Base-by-base conservation (phyloP, 768 basidiomycete genomes). In the Tulasnella sp. region DNA sequence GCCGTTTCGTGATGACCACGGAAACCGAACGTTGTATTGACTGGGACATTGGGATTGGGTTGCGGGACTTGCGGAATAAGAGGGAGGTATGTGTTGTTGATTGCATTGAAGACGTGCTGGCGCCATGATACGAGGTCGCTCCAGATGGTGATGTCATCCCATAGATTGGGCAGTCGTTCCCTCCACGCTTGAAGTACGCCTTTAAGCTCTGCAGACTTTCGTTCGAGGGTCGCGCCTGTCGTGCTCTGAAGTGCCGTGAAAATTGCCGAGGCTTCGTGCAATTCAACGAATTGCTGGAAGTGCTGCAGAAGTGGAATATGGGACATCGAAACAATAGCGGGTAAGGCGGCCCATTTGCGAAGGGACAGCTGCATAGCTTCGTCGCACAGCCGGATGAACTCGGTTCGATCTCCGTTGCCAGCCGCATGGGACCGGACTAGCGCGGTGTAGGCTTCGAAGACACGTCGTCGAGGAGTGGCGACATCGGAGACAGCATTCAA, bases 61-160 rank as follows among this genome's bases (percentile, higher is more conserved):
- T 67, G 61, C 5, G 44, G 73, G n/a, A 74, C 51, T 67, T 82
- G 83, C 15, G 85, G 85, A 77, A 98, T 96, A 70, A 99, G 89
- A 13, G 98, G 98, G 70, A 98, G 91, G 80, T 98, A 99, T 2
- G 94, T 90, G 82, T 95, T 94, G 83, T 99, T 99, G 85, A 99
- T 98, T 20, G 95, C 93, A 80, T 92, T 90, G 86, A 99, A 99
- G 71, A 99, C 95, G 83, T 99, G 98, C 84, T 99, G 98, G 77
- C 98, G 87, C 98, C 98, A 99, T 20, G 96, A 95, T 4, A 99
- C 95, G n/a, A 99, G 88, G 84, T 99, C 98, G 80, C 93, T 95
- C 98, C 98, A 99, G 79, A 99, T 93, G 80, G 92, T 95, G 85
- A 99, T 98, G 83, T 99, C 98, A 83, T 99, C 98, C 83, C 94